Evolutionary conservation across 2,329 filamentous ascomycete genomes (phyloP).

Genomic region (Rhytidhysteron rufulum): DNA sequence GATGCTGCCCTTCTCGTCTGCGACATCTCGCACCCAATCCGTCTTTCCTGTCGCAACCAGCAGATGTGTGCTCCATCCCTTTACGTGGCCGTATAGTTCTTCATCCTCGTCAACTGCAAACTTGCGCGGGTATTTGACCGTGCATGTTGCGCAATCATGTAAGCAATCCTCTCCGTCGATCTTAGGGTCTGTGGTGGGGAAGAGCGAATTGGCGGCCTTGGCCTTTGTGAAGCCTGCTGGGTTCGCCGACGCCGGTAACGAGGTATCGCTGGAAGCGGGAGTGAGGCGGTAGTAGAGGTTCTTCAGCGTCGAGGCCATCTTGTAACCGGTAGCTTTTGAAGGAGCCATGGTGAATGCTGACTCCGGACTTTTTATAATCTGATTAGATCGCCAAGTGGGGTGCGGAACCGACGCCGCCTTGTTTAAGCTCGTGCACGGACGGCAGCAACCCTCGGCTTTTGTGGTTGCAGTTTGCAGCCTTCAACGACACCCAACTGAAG

Average conservation of each 20-base stretch:
- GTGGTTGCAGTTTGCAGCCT: too few relatives aligned
- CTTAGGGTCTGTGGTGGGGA: slow-evolving; percentile 68
- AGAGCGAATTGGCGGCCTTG: slow-evolving; percentile 54
- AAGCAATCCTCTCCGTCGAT: slow-evolving; percentile 85
- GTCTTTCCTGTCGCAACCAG: slow-evolving; percentile 93
- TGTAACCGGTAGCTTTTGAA: slow-evolving; percentile 25
- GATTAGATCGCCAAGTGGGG: slow-evolving; percentile 33
- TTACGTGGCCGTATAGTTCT: slow-evolving; percentile 77
- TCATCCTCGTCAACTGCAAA: slow-evolving; percentile 72
- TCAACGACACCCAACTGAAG: too few relatives aligned
- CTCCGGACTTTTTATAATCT: slow-evolving; percentile 28
- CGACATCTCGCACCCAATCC: slow-evolving; percentile 87
- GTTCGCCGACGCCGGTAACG: slow-evolving; percentile 25
- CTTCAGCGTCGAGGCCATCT: slow-evolving; percentile 32
- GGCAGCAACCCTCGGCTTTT: not conserved
- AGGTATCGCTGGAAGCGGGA: slow-evolving; percentile 26
- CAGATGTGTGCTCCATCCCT: slow-evolving; percentile 84
- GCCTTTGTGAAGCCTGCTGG: slow-evolving; percentile 46
- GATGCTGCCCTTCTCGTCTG: slow-evolving; percentile 68
- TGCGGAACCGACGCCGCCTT: slow-evolving; percentile 18
- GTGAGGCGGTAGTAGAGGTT: slow-evolving; percentile 35
- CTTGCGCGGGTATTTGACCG: slow-evolving; percentile 71
- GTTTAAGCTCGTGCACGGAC: slow-evolving; percentile 14
- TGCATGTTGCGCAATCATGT: slow-evolving; percentile 80
- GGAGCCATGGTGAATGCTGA: slow-evolving; percentile 14